A percentile compares a stretch with the other conserved stretches of the same genome.
phyloP scores from a whole-genome alignment of 257 asterid genomes.

The Solanum corneliomulleri region DNA sequence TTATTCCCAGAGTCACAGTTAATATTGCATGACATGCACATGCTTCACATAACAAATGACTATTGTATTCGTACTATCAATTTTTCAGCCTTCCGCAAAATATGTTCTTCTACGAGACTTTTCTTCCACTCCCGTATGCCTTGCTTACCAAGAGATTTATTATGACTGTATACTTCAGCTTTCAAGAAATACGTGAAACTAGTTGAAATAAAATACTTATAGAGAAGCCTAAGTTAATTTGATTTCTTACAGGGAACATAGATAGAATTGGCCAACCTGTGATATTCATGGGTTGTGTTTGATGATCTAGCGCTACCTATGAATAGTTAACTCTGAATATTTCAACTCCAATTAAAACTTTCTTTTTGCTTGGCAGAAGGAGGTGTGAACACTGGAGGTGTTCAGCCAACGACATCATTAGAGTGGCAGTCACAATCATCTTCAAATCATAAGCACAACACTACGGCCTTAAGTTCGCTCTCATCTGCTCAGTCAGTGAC shows the following conservation, averaged over 20 bases:
- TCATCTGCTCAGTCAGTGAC: slow-evolving; percentile 73
- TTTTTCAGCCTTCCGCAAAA: neutral
- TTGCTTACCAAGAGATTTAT: neutral
- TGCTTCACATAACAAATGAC: neutral
- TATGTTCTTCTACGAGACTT: neutral
- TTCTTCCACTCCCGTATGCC: neutral
- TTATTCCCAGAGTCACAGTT: neutral
- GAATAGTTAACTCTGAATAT: neutral
- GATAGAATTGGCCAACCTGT: neutral
- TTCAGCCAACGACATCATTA: slow-evolving; percentile 40
- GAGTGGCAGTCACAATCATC: slow-evolving; percentile 65
- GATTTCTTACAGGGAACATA: neutral
- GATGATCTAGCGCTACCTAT: neutral
- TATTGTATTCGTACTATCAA: neutral
- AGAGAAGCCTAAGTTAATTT: neutral
- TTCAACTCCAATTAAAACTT: neutral
- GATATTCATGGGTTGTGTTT: neutral
- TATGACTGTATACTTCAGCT: neutral
- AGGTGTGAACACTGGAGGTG: slow-evolving; percentile 47
- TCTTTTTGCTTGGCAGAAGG: slow-evolving; percentile 30
- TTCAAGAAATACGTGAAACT: neutral
- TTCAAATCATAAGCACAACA: slow-evolving; percentile 34
- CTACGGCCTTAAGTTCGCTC: slow-evolving; percentile 48
- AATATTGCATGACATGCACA: neutral
- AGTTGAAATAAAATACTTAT: neutral